Evolutionary conservation across 805 yeast genomes (phyloP).

Genomic region (Kuraishia cidri): DNA sequence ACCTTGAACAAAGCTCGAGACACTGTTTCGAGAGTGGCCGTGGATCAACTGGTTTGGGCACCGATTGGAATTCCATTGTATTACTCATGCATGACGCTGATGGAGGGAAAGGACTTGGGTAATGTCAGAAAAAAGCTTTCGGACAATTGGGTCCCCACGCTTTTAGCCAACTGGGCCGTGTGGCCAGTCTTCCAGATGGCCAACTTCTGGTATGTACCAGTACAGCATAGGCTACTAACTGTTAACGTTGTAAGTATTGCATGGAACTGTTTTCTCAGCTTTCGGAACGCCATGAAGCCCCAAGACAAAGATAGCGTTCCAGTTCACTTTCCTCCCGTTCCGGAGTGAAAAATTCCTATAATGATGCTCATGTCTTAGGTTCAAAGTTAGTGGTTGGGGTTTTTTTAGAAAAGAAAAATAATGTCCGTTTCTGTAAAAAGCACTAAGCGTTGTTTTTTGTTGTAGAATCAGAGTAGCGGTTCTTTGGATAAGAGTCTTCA

Average conservation of each 20-base stretch:
- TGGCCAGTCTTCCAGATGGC: slow-evolving; percentile 86
- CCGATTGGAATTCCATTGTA: slow-evolving; percentile 73
- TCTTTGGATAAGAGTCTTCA: slow-evolving; percentile 7
- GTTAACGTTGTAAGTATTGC: slow-evolving; percentile 67
- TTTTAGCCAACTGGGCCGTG: slow-evolving; percentile 69
- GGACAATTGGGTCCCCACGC: slow-evolving; percentile 55
- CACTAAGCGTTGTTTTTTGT: no score
- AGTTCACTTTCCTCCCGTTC: slow-evolving; percentile 28
- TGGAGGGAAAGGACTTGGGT: slow-evolving; percentile 43
- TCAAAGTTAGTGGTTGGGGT: no score
- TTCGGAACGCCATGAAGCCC: slow-evolving; percentile 34
- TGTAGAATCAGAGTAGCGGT: slow-evolving; percentile 15
- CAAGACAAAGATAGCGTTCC: slow-evolving; percentile 13
- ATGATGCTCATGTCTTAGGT: no score
- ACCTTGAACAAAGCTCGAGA: slow-evolving; percentile 14
- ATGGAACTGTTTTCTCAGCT: slow-evolving; percentile 79
- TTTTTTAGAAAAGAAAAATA: no score
- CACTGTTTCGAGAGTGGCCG: slow-evolving; percentile 41
- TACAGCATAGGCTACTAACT: slow-evolving; percentile 53
- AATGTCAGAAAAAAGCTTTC: slow-evolving; percentile 32
- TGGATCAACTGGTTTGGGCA: slow-evolving; percentile 72
- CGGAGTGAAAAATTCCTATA: slow-evolving; percentile 21
- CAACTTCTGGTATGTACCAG: slow-evolving; percentile 73
- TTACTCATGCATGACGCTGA: slow-evolving; percentile 52
- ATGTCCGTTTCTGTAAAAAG: no score